phyloP scores from a whole-genome alignment of 2,329 filamentous ascomycete genomes.

The Ceratocystis cacaofunesta region DNA sequence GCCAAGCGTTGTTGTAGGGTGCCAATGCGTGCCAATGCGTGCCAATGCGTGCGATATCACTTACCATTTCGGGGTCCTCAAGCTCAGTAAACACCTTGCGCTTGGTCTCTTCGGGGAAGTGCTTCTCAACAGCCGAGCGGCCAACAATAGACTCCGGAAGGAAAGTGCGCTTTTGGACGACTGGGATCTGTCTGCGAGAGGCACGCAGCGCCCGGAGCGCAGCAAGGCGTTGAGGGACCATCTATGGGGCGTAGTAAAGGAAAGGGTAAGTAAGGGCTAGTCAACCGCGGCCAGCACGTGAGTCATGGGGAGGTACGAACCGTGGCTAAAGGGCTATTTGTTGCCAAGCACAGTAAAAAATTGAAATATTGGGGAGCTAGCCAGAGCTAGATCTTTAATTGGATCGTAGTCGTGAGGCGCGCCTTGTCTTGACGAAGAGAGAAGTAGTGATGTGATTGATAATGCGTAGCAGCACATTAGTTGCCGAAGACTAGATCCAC shows the following conservation, averaged over 20 bases:
- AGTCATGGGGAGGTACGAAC: not conserved
- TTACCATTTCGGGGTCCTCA: constrained; percentile 52
- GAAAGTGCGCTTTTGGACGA: constrained; percentile 43
- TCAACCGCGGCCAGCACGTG: not conserved
- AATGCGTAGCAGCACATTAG: no score
- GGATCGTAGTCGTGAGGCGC: not conserved
- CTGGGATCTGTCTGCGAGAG: constrained; percentile 32
- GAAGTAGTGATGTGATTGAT: no score
- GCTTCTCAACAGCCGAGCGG: constrained; percentile 34
- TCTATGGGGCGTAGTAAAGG: not conserved
- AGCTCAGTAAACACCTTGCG: constrained; percentile 37
- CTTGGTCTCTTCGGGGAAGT: constrained; percentile 30
- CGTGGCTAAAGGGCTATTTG: not conserved
- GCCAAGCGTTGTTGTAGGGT: no score
- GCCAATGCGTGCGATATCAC: constrained; percentile 22
- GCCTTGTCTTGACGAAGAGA: no score
- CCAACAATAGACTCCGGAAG: constrained; percentile 36
- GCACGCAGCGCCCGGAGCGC: constrained; percentile 23
- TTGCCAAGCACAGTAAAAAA: not conserved
- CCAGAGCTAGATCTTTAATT: not conserved
- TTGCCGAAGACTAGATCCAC: not conserved
- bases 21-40: not conserved
- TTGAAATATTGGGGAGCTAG: not conserved
- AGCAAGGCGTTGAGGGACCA: constrained; percentile 23
- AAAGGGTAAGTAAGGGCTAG: not conserved